These are phyloP conservation scores for Bipolaris cookei DNA, from an alignment of 2,329 filamentous ascomycete genomes.

Conservation along the genomic window DNA sequence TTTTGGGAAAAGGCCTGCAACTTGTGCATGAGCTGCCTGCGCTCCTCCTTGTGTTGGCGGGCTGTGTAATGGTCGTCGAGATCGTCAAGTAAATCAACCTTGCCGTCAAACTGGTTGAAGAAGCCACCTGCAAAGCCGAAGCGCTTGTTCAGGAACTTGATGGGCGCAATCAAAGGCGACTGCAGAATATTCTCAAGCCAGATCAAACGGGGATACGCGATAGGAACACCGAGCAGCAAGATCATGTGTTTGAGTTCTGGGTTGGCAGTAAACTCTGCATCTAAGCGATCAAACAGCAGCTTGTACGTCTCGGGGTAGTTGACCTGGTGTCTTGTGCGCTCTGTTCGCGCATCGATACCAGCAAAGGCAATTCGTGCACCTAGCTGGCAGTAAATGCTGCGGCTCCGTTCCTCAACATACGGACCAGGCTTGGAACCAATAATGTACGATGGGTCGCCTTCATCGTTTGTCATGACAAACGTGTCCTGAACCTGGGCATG, in stretches of 20 bases:
- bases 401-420: constrained; percentile 67
- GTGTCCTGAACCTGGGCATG: constrained; percentile 75
- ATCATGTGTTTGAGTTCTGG: constrained; percentile 68
- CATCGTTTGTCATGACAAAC: constrained; percentile 68
- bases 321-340: constrained; percentile 88
- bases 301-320: constrained; percentile 77
- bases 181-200: constrained; percentile 94
- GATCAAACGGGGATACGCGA: constrained; percentile 76
- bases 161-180: constrained; percentile 84
- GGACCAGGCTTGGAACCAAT: constrained; percentile 74
- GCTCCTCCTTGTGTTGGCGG: constrained; percentile 87
- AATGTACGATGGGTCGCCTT: constrained; percentile 76
- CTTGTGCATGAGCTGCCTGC: constrained; percentile 71
- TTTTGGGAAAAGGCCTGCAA: constrained; percentile 65
- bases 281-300: constrained; percentile 63
- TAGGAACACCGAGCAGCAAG: constrained; percentile 72
- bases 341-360: constrained; percentile 66
- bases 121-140: constrained; percentile 85
- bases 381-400: constrained; percentile 68
- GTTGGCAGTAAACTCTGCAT: constrained; percentile 59
- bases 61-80: constrained; percentile 82
- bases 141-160: constrained; percentile 87
- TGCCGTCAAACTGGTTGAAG: constrained; percentile 92
- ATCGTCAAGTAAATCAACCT: constrained; percentile 69
- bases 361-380: constrained; percentile 69